Conservation (phyloP, 495 filamentous ascomycete species). For the Aspergillus wentii region DNA sequence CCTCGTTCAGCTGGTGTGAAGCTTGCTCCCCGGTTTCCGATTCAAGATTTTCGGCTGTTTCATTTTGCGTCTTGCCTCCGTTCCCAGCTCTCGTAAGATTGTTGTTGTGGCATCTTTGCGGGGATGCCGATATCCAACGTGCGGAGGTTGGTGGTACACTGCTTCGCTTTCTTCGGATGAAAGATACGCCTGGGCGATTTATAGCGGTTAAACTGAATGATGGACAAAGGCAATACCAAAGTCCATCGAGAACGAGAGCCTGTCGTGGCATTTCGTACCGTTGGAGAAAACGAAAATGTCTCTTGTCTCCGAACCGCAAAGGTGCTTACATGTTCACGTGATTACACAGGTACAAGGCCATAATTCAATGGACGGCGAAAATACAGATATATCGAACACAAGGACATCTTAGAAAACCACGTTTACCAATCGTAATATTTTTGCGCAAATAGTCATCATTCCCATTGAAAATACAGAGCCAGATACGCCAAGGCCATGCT, state of each 20-base stretch:
- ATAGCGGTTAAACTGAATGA: slow-evolving; percentile 33
- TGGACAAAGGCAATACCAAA: slow-evolving; percentile 66
- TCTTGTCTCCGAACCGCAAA: background rate
- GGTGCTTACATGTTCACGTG: background rate
- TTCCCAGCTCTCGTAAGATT: too few species aligned
- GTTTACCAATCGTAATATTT: too few species aligned
- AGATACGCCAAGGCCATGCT: slow-evolving; percentile 45
- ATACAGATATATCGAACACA: too few species aligned
- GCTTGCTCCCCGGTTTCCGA: background rate
- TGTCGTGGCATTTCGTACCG: slow-evolving; percentile 38
- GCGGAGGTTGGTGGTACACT: slow-evolving; percentile 3
- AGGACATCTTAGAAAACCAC: too few species aligned
- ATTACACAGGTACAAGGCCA: background rate
- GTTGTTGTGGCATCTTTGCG: slow-evolving; percentile 22
- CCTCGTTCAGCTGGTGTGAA: background rate
- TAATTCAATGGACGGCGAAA: too few species aligned
- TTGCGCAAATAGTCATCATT: slow-evolving; percentile 28
- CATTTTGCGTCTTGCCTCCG: background rate
- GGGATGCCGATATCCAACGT: slow-evolving; percentile 5
- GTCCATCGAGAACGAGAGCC: slow-evolving; percentile 51
- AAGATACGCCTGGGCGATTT: slow-evolving; percentile 6
- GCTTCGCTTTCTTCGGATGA: slow-evolving; percentile 8
- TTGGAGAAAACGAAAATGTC: slow-evolving; percentile 3
- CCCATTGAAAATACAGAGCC: slow-evolving; percentile 38
- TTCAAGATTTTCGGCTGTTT: background rate